Evolutionary conservation across 345 rosid species (phyloP).

Genomic region (Heritiera littoralis): DNA sequence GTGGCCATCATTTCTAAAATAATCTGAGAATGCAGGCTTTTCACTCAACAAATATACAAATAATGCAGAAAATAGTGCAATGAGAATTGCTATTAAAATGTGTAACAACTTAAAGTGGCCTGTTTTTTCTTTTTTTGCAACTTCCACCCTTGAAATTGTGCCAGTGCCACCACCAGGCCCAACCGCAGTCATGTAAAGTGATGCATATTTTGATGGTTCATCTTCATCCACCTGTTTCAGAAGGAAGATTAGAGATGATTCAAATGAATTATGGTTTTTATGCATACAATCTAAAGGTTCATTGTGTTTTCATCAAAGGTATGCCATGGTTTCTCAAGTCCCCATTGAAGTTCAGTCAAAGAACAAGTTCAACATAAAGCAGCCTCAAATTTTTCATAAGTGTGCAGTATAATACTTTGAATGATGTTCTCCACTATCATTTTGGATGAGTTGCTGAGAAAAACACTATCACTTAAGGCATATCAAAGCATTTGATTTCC

Average conservation of each 20-base stretch:
- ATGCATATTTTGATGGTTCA: constrained; percentile 23
- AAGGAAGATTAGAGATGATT: background rate
- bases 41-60: constrained; percentile 21
- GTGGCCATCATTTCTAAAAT: constrained; percentile 11
- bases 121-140: background rate
- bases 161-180: background rate
- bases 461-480: too few species aligned
- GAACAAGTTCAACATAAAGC: too few species aligned
- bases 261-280: background rate
- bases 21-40: constrained; percentile 16
- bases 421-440: too few species aligned
- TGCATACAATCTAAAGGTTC: too few species aligned
- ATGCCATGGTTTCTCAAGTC: too few species aligned
- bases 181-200: background rate
- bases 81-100: constrained; percentile 24
- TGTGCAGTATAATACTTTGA: too few species aligned
- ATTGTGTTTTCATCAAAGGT: too few species aligned
- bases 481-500: background rate
- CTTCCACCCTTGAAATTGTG: constrained; percentile 9
- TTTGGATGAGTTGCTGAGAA: too few species aligned
- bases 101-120: background rate
- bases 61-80: constrained; percentile 26
- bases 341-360: too few species aligned
- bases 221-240: constrained; percentile 44
- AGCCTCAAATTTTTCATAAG: too few species aligned